These are phyloP conservation scores for Sarcocystis neurona DNA, from an alignment of 169 alveolate species.

Conservation along the genomic window DNA sequence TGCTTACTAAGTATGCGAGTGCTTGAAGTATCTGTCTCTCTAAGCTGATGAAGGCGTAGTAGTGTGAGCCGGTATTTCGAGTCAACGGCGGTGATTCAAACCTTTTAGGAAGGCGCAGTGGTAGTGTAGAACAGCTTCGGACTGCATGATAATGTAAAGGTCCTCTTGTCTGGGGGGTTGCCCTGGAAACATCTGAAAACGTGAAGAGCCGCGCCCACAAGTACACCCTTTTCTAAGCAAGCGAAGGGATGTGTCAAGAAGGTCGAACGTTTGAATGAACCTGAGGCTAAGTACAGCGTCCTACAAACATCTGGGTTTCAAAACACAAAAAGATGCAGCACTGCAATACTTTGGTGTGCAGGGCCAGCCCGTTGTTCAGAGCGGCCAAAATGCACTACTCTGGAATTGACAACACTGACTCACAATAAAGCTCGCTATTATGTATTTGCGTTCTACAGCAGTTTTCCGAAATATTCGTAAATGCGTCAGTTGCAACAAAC, in stretches of 20 bases:
- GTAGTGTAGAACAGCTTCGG: background rate
- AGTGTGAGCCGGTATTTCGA: too few relatives aligned
- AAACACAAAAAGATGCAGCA: too few relatives aligned
- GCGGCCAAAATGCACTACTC: too few relatives aligned
- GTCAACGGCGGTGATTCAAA: too few relatives aligned
- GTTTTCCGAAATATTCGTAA: background rate
- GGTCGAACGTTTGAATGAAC: background rate
- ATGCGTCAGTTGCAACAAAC: background rate
- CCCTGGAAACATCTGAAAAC: background rate
- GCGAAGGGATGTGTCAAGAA: background rate
- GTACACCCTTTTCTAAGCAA: background rate
- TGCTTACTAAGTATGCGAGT: too few relatives aligned
- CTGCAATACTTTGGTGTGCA: too few relatives aligned
- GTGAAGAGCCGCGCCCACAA: background rate
- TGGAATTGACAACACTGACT: background rate
- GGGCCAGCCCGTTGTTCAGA: too few relatives aligned
- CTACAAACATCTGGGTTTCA: background rate
- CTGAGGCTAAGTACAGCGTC: background rate
- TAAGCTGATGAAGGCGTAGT: too few relatives aligned
- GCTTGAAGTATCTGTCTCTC: too few relatives aligned
- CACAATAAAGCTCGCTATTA: background rate
- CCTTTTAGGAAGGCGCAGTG: conserved; percentile 2
- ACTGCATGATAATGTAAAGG: background rate
- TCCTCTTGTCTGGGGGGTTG: background rate
- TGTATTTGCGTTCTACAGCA: background rate